These are phyloP conservation scores for Staphylotrichum tortipilum DNA, from an alignment of 495 filamentous ascomycete genomes.

Conservation along the genomic window DNA sequence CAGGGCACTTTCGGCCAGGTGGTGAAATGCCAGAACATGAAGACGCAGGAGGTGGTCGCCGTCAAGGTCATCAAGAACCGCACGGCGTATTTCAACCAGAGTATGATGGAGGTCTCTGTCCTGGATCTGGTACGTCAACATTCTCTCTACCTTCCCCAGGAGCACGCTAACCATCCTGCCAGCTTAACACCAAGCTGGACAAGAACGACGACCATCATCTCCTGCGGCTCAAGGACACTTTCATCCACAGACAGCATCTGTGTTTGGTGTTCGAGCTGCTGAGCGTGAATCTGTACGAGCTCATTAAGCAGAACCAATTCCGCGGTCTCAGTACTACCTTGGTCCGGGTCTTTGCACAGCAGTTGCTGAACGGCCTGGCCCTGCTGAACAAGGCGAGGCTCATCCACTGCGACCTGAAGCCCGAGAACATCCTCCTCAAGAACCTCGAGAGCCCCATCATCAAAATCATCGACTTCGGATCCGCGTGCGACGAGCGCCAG, in stretches of 20 bases:
- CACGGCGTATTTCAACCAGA: slow-evolving; percentile 99
- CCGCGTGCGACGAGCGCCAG: slow-evolving; percentile 95
- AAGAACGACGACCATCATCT: slow-evolving; percentile 99
- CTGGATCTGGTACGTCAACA: slow-evolving; percentile 69
- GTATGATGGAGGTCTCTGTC: slow-evolving; percentile 99
- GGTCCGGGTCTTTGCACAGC: slow-evolving; percentile 95
- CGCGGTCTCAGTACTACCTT: slow-evolving; percentile 94
- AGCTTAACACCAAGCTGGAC: slow-evolving; percentile 97
- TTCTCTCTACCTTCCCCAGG: background rate
- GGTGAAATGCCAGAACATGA: slow-evolving; percentile 97
- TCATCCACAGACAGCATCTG: slow-evolving; percentile 95
- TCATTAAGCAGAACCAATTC: slow-evolving; percentile 99
- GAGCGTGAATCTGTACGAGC: slow-evolving; percentile 95
- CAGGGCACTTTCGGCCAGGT: slow-evolving; percentile 99
- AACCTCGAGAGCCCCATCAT: slow-evolving; percentile 99
- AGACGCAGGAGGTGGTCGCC: slow-evolving; percentile 95
- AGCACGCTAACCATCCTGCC: slow-evolving; percentile 11
- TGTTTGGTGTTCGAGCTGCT: slow-evolving; percentile 96
- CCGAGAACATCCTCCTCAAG: slow-evolving; percentile 96
- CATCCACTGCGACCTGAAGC: slow-evolving; percentile 98
- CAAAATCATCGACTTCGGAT: slow-evolving; percentile 99
- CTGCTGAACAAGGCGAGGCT: slow-evolving; percentile 92
- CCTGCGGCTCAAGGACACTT: slow-evolving; percentile 91
- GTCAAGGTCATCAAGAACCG: slow-evolving; percentile 99
- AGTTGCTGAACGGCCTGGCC: slow-evolving; percentile 84